Evolutionary conservation across 192 early-diverging fungal species (phyloP).

Genomic region (Coemansia furcata): DNA sequence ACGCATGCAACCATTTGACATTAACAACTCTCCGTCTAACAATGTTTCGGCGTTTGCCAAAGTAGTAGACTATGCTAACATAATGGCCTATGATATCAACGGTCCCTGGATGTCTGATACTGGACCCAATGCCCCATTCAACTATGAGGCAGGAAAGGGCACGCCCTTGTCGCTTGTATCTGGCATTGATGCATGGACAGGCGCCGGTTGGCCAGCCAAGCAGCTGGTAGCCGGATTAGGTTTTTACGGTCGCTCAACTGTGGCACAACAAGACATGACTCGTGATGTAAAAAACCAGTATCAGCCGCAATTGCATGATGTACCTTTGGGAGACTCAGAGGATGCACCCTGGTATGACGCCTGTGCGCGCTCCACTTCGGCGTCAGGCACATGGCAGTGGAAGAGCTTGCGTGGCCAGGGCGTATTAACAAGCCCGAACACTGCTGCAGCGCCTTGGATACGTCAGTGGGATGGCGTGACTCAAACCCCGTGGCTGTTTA

Average conservation of each 20-base stretch:
- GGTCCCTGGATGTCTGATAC: constrained; percentile 56
- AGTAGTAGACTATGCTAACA: constrained; percentile 59
- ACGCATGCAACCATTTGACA: constrained; percentile 57
- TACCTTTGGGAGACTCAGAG: constrained; percentile 54
- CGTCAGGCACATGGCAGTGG: constrained; percentile 65
- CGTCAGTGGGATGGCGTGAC: constrained; percentile 58
- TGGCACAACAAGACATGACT: constrained; percentile 35
- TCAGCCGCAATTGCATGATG: constrained; percentile 8
- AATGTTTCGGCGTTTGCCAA: constrained; percentile 62
- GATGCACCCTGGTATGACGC: constrained; percentile 59
- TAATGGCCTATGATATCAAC: constrained; percentile 68
- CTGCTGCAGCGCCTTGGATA: constrained; percentile 59
- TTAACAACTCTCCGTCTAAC: constrained; percentile 32
- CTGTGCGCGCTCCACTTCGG: constrained; percentile 41
- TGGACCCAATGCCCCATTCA: constrained; percentile 62
- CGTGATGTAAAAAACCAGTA: constrained; percentile 27
- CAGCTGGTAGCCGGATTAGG: constrained; percentile 62
- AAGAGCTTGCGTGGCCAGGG: constrained; percentile 58
- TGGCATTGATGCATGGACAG: constrained; percentile 58
- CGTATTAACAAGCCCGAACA: constrained; percentile 36
- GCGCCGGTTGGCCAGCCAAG: constrained; percentile 57
- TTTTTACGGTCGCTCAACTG: constrained; percentile 60
- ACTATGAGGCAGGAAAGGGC: constrained; percentile 28
- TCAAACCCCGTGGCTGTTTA: constrained; percentile 71
- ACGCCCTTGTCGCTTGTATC: constrained; percentile 47